These are phyloP conservation scores for Inga leiocalycina DNA, from an alignment of 306 rosid species.

Conservation along the genomic window DNA sequence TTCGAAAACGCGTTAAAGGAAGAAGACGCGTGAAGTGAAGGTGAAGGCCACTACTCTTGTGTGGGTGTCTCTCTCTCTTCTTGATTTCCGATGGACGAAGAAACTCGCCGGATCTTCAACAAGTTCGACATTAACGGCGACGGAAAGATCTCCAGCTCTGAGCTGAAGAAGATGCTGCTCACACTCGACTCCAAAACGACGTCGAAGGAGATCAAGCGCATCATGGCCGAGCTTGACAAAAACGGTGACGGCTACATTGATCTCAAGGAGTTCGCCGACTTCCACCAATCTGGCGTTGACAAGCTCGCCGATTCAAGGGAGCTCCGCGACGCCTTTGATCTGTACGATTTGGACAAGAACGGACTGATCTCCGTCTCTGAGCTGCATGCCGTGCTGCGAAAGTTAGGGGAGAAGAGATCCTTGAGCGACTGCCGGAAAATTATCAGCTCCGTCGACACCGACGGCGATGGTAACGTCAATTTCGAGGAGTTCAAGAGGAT, in stretches of 20 bases:
- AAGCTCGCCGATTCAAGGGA: conserved; percentile 43
- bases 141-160: conserved; percentile 72
- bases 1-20: not conserved
- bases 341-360: conserved; percentile 86
- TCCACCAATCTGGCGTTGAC: conserved; percentile 53
- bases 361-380: conserved; percentile 79
- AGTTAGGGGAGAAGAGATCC: conserved; percentile 83
- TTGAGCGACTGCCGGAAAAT: conserved; percentile 67
- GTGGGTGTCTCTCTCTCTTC: not conserved
- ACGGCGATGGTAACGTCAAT: conserved; percentile 86
- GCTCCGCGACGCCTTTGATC: conserved; percentile 83
- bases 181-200: conserved; percentile 63
- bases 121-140: conserved; percentile 95
- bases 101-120: conserved; percentile 63
- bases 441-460: conserved; percentile 83
- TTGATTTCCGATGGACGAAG: conserved; percentile 60
- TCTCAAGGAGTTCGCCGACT: conserved; percentile 70
- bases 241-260: conserved; percentile 90
- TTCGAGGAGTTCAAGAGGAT: conserved; percentile 96
- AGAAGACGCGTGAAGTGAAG: conserved; percentile 52
- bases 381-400: conserved; percentile 66
- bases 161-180: conserved; percentile 60
- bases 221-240: conserved; percentile 76
- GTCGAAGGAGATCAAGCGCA: conserved; percentile 62
- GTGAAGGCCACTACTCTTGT: not conserved